A percentile compares a stretch with the other conserved stretches of the same genome.
phyloP scores from a whole-genome alignment of 768 basidiomycete genomes.

The Naganishia vishniacii region DNA sequence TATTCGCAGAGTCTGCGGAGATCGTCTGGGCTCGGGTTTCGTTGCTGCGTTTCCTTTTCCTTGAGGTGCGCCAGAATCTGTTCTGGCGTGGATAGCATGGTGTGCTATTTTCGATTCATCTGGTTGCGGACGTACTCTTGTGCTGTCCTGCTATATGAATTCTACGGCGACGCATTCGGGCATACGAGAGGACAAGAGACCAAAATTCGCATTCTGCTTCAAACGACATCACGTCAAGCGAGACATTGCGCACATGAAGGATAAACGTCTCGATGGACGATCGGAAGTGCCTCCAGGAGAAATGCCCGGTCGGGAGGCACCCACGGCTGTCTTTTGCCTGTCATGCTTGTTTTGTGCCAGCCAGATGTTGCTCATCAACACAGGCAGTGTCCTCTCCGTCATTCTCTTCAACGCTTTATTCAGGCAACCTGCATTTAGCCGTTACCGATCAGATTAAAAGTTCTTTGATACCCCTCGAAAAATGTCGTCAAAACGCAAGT shows the following conservation, averaged over 20 bases:
- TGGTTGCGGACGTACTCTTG: not conserved
- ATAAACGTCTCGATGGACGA: not conserved
- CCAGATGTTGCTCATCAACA: too few relatives aligned
- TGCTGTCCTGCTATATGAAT: too few relatives aligned
- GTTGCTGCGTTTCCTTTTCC: constrained; percentile 30
- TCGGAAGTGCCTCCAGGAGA: not conserved
- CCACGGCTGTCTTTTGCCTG: not conserved
- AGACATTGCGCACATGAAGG: constrained; percentile 4
- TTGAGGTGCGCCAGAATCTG: constrained; percentile 32
- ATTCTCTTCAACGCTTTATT: too few relatives aligned
- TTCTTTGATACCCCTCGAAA: too few relatives aligned
- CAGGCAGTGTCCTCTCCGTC: too few relatives aligned
- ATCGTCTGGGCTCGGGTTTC: constrained; percentile 36
- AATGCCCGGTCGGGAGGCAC: too few relatives aligned
- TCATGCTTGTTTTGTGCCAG: too few relatives aligned
- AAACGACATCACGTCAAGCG: not conserved
- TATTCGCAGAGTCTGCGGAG: constrained; percentile 36
- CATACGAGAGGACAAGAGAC: too few relatives aligned
- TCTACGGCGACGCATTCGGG: too few relatives aligned
- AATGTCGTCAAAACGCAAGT: constrained; percentile 60
- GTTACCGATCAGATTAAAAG: too few relatives aligned
- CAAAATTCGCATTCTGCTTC: too few relatives aligned
- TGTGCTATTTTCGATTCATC: not conserved
- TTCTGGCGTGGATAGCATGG: constrained; percentile 12
- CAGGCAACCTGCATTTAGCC: too few relatives aligned